Evolutionary conservation across 805 yeast genomes (phyloP), one percentile per base, ranked within the genome.

Genomic region (Pichia deserticola): DNA sequence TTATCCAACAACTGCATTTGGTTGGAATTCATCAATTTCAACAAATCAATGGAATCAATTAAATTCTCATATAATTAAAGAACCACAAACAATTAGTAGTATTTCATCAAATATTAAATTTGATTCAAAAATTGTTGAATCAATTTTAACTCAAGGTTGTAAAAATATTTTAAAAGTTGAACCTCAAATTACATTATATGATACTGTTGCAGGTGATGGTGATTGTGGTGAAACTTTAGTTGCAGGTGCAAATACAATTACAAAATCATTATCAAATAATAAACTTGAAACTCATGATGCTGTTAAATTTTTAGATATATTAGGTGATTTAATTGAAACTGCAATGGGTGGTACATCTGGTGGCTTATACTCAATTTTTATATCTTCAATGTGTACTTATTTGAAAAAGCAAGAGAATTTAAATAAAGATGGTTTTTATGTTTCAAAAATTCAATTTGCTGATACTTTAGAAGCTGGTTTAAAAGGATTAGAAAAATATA

Each of bases 331-430:
- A 25, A 89, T 90, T 36, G 97, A 90, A 63, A 61, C 67, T 28
- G 81, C 80, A n/a, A 92, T 92, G 97, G 98, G 97, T 47, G 98
- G 98, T 45, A 92, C 98, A 0, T 86, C 95, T 1, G 98, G 98
- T 47, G 97, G 97, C 1, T 67, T 90, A 37, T 90, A 90, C 66
- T 86, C 96, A 3, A 92, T 90, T 49, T 87, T 74, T 67, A 72
- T 92, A 53, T 80, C 95, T 36, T 88, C 95, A 1, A 74, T 90
- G 52, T 84, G 87, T 1, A 70, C 74, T 51, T 59, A 73, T 43
- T 60, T 78, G 44, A 70, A 71, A 52, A 72, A 75, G 36, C 76
- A 77, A 9, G 32, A 57, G 54, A 33, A 51, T 20, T 20, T 20
- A 13, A 33, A 40, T 27, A 55, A 53, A 5, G 63, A 62, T 33